Base-by-base conservation (phyloP, 495 filamentous ascomycete species). In the Aspergillus olivimuriae region DNA sequence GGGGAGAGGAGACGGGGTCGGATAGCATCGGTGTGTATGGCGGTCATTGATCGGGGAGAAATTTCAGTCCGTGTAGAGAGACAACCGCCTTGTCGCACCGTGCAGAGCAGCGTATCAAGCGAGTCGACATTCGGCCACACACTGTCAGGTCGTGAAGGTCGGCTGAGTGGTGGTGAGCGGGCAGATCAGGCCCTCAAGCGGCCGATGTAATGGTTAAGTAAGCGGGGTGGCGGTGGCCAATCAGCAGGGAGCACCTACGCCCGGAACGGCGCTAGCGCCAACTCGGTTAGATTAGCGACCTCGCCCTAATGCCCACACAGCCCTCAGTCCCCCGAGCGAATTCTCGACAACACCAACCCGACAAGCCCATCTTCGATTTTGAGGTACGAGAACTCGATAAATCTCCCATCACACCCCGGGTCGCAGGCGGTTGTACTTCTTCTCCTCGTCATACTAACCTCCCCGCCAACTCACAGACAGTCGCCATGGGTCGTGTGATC, bases 401-500 rank as follows among this genome's bases (percentile, higher is more conserved):
- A 55, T n/a, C 49, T 65, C 56, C 61, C 51, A 62, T 59, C 56
- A 56, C 56, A 28, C 24, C 5, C 6, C 39, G 41, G 48, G 50
- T 57, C 52, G 54, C 56, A 55, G 57, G 54, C 56, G 53, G 50
- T 52, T n/a, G n/a, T n/a, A n/a, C n/a, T n/a, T 49, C 51, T 59
- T 55, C 52, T 56, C 39, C 50, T 43, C 46, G 24, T 51, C 19
- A 65, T 62, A 71, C 65, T 70, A 66, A 70, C 62, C 41, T 48
- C 48, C 53, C 55, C 57, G 56, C 56, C 50, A 33, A 51, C 54
- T 50, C 59, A 48, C 54, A 72, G 69, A 70, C 55, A 72, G 68
- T 69, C 68, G 68, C 65, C 61, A 83, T 83, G 81, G 82, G 82
- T 79, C 72, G 84, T 66, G 84, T 89, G 58, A 97, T 97, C 72